phyloP scores from a whole-genome alignment of 78 protist species.

The Blattamonas nauphoetae region DNA sequence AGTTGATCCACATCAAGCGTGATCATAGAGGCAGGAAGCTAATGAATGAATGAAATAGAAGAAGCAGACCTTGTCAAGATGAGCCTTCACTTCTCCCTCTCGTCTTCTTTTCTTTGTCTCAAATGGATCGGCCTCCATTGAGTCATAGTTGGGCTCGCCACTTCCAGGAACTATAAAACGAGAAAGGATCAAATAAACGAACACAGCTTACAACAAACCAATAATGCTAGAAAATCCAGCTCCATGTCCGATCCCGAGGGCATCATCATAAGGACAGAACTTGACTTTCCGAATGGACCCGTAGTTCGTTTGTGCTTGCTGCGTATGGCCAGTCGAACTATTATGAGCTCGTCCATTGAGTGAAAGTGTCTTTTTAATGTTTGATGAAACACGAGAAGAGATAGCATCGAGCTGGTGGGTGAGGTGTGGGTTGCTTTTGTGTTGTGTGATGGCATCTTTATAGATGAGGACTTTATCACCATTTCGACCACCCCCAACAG shows the following conservation, averaged over 20 bases:
- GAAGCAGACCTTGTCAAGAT: slow-evolving; percentile 19
- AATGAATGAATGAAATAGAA: background rate
- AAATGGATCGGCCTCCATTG: slow-evolving; percentile 85
- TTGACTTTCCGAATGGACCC: slow-evolving; percentile 5
- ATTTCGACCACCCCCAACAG: too few relatives aligned
- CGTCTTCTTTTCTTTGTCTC: slow-evolving; percentile 16
- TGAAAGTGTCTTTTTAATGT: background rate
- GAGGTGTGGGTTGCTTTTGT: background rate
- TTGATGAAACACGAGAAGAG: background rate
- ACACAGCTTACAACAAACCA: slow-evolving; percentile 23
- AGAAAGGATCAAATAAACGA: background rate
- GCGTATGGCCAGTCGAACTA: background rate
- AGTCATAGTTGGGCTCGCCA: slow-evolving; percentile 90
- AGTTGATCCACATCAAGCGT: background rate
- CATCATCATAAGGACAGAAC: slow-evolving; percentile 90
- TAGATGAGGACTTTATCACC: too few relatives aligned
- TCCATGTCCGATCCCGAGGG: slow-evolving; percentile 71
- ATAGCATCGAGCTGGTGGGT: background rate
- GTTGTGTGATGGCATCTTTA: background rate
- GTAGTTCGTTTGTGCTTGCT: background rate
- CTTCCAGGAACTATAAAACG: slow-evolving; percentile 56
- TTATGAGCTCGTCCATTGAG: background rate
- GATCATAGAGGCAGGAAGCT: background rate
- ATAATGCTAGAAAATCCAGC: slow-evolving; percentile 37
- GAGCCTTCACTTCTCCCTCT: background rate